Conservation (phyloP, 2,329 filamentous ascomycete species). For the Cladosporium cucumerinum region DNA sequence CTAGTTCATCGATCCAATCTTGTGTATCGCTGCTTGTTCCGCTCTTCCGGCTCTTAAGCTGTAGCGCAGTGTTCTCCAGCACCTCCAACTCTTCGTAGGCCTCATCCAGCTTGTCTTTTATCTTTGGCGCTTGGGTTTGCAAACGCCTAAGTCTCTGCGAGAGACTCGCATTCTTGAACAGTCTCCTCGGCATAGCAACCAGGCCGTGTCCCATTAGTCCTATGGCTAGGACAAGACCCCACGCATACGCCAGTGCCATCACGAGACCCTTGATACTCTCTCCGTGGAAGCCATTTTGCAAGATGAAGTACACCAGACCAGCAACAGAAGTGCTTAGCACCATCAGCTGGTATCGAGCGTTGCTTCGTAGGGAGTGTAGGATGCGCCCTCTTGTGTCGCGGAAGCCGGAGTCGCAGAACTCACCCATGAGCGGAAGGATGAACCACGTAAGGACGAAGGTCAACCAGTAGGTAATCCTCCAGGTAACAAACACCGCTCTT, state of each 20-base stretch:
- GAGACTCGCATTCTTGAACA: slow-evolving; percentile 77
- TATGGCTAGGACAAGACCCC: slow-evolving; percentile 86
- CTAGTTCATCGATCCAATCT: slow-evolving; percentile 95
- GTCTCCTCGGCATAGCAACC: slow-evolving; percentile 78
- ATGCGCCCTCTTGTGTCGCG: slow-evolving; percentile 78
- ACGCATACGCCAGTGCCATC: slow-evolving; percentile 93
- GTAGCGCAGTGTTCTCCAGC: slow-evolving; percentile 74
- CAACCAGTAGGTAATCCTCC: slow-evolving; percentile 96
- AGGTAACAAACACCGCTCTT: slow-evolving; percentile 75
- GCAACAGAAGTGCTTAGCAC: slow-evolving; percentile 67
- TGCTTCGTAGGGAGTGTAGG: slow-evolving; percentile 79
- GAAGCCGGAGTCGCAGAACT: slow-evolving; percentile 93
- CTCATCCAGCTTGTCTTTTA: slow-evolving; percentile 86
- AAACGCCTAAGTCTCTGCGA: slow-evolving; percentile 70
- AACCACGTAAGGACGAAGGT: slow-evolving; percentile 96
- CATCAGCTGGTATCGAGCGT: slow-evolving; percentile 83
- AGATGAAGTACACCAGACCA: slow-evolving; percentile 78
- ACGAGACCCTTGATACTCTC: slow-evolving; percentile 75
- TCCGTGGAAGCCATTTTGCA: slow-evolving; percentile 70
- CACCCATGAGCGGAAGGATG: slow-evolving; percentile 86
- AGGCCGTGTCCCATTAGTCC: slow-evolving; percentile 97
- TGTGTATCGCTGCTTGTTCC: slow-evolving; percentile 71
- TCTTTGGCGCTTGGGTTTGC: slow-evolving; percentile 72
- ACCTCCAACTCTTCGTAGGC: slow-evolving; percentile 75
- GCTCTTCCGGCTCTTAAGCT: slow-evolving; percentile 76